Evolutionary conservation across 2,329 filamentous ascomycete species (phyloP), one percentile per base, ranked within the genome.

Genomic region (Chrysosporium keratinophilum): DNA sequence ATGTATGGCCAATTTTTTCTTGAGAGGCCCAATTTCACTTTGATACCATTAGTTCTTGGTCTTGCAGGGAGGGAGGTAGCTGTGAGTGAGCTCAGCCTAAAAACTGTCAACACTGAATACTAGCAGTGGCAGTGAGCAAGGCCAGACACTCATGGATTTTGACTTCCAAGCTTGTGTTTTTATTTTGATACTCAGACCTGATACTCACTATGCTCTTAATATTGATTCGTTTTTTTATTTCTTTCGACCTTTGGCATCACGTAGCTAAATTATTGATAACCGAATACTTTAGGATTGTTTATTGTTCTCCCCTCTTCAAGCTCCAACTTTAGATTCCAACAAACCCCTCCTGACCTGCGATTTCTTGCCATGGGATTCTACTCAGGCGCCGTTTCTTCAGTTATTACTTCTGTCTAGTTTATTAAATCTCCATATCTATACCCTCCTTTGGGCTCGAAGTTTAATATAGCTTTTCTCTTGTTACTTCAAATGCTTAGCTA

Each of bases 181-280:
- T 46, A 45, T 45, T 52, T 50, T 54, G 51, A 54, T 54, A 54
- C 17, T 42, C 41, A 54, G 37, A 54, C 44, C 37, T 48, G 51
- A 54, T 54, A 48, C 45, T 54, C 44, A 49, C 39, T 48, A 49
- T 54, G 51, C 51, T 54, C 43, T 39, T 54, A 54, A 54, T 54
- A 49, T 43, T 54, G 45, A 54, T 44, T 54, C 17, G 19, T 20
- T 42, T 39, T 31, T 46, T 51, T 55, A 17, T n/a, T 31, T 35
- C 9, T 47, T 47, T 11, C 12, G 17, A 4, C 11, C 14, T 33
- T 34, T 5, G n/a, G 35, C 15, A 34, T 28, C 34, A 35, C 31
- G 23, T 47, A 47, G 45, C 41, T 43, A 23, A 10, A 17, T 5
- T 17, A n/a, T 41, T 17, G 23, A 28, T 28, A 7, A 28, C 23